A percentile compares a stretch with the other conserved stretches of the same genome.
Evolutionary conservation across 371 early-diverging fungal genomes (phyloP).

Genomic region (Rhizopus microsporus): DNA sequence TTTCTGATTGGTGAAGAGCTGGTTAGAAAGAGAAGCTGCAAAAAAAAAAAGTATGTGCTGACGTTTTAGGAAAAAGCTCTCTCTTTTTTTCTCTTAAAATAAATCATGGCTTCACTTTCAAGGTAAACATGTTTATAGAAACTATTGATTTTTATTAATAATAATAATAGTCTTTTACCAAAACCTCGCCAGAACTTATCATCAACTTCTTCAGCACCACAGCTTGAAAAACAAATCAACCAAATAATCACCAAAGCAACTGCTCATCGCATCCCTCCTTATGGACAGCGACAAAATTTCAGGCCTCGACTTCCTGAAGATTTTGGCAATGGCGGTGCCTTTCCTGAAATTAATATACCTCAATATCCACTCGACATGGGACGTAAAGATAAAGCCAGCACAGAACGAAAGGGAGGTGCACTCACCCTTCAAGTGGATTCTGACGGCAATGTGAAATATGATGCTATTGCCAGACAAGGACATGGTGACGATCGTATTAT

Average conservation of each 20-base stretch:
- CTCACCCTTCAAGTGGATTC: constrained; percentile 88
- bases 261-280: constrained; percentile 68
- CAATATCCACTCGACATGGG: constrained; percentile 97
- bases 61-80: constrained; percentile 3
- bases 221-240: constrained; percentile 40
- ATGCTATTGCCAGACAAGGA: constrained; percentile 84
- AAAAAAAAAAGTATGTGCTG: not conserved
- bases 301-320: constrained; percentile 82
- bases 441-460: constrained; percentile 89
- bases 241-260: constrained; percentile 42
- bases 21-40: too few relatives aligned
- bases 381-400: constrained; percentile 57
- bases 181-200: constrained; percentile 43
- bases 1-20: too few relatives aligned
- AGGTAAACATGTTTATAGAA: constrained; percentile 13
- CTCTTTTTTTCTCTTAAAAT: constrained; percentile 5
- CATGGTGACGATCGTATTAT: constrained; percentile 72
- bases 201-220: constrained; percentile 29
- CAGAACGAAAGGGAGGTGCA: constrained; percentile 63
- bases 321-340: constrained; percentile 96
- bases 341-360: constrained; percentile 87
- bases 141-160: not conserved
- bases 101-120: constrained; percentile 32
- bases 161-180: constrained; percentile 40
- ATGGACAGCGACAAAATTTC: constrained; percentile 80